Conservation (phyloP, 352 stramenopile species). For the Phytophthora palmivora region DNA sequence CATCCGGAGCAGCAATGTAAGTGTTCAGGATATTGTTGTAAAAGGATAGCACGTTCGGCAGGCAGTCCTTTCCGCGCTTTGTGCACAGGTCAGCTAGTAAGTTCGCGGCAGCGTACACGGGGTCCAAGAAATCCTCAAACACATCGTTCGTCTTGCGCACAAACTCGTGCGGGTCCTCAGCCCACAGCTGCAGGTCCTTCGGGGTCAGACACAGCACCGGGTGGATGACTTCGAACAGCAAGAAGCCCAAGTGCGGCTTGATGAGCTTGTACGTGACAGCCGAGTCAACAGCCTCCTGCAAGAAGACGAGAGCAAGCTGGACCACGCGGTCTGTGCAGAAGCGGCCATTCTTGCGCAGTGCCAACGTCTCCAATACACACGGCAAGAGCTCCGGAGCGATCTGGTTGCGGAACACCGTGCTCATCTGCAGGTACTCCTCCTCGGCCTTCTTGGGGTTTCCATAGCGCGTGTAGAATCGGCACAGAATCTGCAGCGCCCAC, state of each 20-base stretch:
- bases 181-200: constrained; percentile 95
- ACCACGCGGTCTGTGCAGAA: constrained; percentile 97
- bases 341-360: constrained; percentile 92
- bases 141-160: constrained; percentile 97
- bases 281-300: constrained; percentile 95
- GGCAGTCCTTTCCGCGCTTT: constrained; percentile 95
- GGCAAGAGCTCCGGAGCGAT: constrained; percentile 89
- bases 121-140: constrained; percentile 97
- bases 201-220: constrained; percentile 94
- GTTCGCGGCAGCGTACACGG: constrained; percentile 94
- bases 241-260: constrained; percentile 97
- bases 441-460: constrained; percentile 96
- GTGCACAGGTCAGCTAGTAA: constrained; percentile 95
- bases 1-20: constrained; percentile 79
- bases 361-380: constrained; percentile 91
- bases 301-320: constrained; percentile 94
- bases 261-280: constrained; percentile 97
- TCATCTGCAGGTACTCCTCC: constrained; percentile 92
- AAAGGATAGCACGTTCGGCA: constrained; percentile 91
- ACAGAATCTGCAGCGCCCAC: constrained; percentile 97
- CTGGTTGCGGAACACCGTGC: constrained; percentile 93
- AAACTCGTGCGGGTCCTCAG: constrained; percentile 97
- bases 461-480: constrained; percentile 97
- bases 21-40: constrained; percentile 94
- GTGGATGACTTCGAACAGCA: constrained; percentile 98